Base-by-base conservation (phyloP, 495 filamentous ascomycete species). In the Aspergillus steynii region DNA sequence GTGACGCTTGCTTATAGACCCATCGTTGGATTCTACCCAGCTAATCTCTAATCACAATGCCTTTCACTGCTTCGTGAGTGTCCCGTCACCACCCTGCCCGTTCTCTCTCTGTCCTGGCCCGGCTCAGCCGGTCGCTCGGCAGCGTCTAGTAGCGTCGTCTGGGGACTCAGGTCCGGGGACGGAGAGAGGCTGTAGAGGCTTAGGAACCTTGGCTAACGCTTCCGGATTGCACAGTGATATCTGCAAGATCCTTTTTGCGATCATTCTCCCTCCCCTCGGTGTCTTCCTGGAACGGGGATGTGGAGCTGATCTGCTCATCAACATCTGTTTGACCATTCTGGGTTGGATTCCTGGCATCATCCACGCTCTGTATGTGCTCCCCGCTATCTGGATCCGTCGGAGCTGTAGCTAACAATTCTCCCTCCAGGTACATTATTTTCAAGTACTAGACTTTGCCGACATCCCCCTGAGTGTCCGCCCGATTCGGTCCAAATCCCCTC, bases 241-340 rank as follows among this genome's bases (percentile, higher is more conserved):
- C 82, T 88, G 87, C 89, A 94, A 96, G 82, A 92, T 96, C 83
- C 86, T 95, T 77, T 80, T 93, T 72, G 89, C 91, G 79, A 81
- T 96, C 79, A 77, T 96, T 80, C 82, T 96, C 54, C 93, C 93
- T 46, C 93, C 93, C 64, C 82, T 96, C 37, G 91, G 92, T 74
- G 93, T 96, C 72, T 96, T 96, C 83, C 85, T 96, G 60, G 90
- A 95, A 82, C 86, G 88, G 46, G 93, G 93, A 71, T 93, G 90
- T 78, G 84, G 86, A 73, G 83, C 86, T 68, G 90, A 96, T 68
- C 80, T 96, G 64, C 77, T 90, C 67, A 92, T 96, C 83, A 96
- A 95, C 81, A 86, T 96, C 77, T 82, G 88, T 64, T 80, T 96
- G 71, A 95, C 91, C 53, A 86, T 93, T 66, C 83, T 97, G 70